Conservation (phyloP, 306 rosid genomes). For the Fagus crenata region DNA sequence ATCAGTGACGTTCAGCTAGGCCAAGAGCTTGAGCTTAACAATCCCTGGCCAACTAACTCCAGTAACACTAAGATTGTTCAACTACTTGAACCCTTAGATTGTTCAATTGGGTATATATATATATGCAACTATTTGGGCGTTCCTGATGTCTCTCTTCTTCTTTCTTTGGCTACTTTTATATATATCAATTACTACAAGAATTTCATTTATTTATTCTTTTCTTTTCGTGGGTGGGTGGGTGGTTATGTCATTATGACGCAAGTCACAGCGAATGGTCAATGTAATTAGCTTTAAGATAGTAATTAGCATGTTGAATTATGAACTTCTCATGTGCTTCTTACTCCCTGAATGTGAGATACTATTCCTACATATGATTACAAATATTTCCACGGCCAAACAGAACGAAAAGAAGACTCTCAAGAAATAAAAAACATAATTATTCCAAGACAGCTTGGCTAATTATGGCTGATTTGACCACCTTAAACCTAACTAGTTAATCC, state of each 20-base stretch:
- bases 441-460: constrained; percentile 51
- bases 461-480: constrained; percentile 51
- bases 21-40: too few relatives aligned
- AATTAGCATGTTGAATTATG: too few relatives aligned
- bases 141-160: too few relatives aligned
- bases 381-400: constrained; percentile 12
- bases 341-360: not conserved
- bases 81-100: too few relatives aligned
- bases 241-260: constrained; percentile 11
- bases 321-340: not conserved
- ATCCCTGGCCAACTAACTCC: too few relatives aligned
- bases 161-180: too few relatives aligned
- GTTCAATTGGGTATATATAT: too few relatives aligned
- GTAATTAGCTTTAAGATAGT: not conserved
- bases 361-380: constrained; percentile 23
- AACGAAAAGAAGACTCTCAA: constrained; percentile 14
- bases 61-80: too few relatives aligned
- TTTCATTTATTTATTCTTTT: not conserved
- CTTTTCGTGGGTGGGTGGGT: not conserved
- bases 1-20: too few relatives aligned
- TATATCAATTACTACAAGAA: too few relatives aligned
- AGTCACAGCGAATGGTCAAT: not conserved
- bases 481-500: constrained; percentile 31
- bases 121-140: too few relatives aligned
- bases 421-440: constrained; percentile 23